Percentiles rank a stretch among this genome's conserved stretches.
These are phyloP conservation scores for Tulasnella sp. DNA, from an alignment of 768 basidiomycete species.

Conservation along the genomic window DNA sequence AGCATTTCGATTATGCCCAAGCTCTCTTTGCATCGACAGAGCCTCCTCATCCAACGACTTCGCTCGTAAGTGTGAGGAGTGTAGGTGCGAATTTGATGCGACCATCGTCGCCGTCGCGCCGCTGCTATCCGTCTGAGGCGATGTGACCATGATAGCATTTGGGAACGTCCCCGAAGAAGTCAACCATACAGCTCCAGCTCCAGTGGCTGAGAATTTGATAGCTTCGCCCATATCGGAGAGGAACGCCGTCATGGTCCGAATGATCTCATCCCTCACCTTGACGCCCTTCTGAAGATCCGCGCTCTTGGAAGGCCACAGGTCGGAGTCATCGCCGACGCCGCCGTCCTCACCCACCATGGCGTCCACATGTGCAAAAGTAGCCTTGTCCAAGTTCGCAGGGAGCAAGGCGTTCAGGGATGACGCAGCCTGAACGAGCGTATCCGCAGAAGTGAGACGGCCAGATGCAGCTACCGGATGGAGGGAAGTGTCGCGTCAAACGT, in stretches of 20 bases:
- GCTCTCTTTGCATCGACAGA: neutral
- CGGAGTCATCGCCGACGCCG: slow-evolving; percentile 34
- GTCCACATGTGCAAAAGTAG: slow-evolving; percentile 64
- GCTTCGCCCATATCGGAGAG: slow-evolving; percentile 64
- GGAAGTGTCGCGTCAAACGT: slow-evolving; percentile 43
- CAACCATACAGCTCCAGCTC: too few relatives aligned
- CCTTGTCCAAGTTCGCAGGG: slow-evolving; percentile 41
- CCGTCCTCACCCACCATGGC: slow-evolving; percentile 50
- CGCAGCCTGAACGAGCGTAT: slow-evolving; percentile 51
- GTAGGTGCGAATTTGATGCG: too few relatives aligned
- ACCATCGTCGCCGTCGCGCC: too few relatives aligned
- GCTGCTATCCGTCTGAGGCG: too few relatives aligned
- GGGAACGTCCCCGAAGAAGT: too few relatives aligned
- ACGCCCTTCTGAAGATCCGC: slow-evolving; percentile 62
- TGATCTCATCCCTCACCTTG: slow-evolving; percentile 65
- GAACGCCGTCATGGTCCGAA: slow-evolving; percentile 63
- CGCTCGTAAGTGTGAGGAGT: slow-evolving; percentile 3
- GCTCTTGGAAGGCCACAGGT: slow-evolving; percentile 58
- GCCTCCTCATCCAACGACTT: slow-evolving; percentile 9
- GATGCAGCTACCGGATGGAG: slow-evolving; percentile 27
- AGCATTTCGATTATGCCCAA: neutral
- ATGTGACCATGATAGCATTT: too few relatives aligned
- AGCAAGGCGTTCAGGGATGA: slow-evolving; percentile 55
- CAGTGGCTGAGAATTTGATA: too few relatives aligned
- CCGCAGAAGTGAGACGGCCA: slow-evolving; percentile 51